Evolutionary conservation across 2,329 filamentous ascomycete species (phyloP), one percentile per base, ranked within the genome.

Genomic region (Venturia oleaginea): DNA sequence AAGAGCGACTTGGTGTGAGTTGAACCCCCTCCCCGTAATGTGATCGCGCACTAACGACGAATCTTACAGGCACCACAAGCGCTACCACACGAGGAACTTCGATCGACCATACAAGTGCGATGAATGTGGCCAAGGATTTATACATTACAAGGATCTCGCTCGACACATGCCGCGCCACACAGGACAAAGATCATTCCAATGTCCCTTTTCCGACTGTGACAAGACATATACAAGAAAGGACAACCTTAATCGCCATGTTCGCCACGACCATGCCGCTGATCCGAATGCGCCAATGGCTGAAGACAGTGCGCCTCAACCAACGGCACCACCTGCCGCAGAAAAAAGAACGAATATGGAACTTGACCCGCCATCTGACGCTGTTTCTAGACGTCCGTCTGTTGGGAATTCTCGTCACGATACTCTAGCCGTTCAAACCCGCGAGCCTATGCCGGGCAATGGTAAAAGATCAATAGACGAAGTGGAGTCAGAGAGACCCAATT

Each of bases 171-270:
- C 62, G 8, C 62, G 62, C 15, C 93, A 97, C 74, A 93, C 86
- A 62, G 92, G 93, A 69, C 90, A 93, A 69, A 86, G 92, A 0
- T 86, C 91, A 0, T 95, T 90, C 74, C 80, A 81, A 46, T 97
- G 93, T 72, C 78, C 81, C 2, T 83, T 88, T 67, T 77, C 82
- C 7, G 86, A 77, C 54, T 97, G 93, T 54, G 55, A 40, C 72
- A 97, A 96, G 78, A 84, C 87, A 51, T 97, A 96, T 73, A 84
- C 91, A 17, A 90, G 94, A 67, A 85, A 91, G 68, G 93, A 94
- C 70, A 92, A 97, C 76, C 81, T 97, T 22, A 87, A 88, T 66
- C 88, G 92, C 68, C 93, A 97, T 73, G 77, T 95, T 71, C 92
- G 62, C 32, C 62, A 63, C 51, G 62, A 63, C 59, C 62, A 63